Conservation (phyloP, 352 stramenopile species). For the Globisporangium iwayamae region DNA sequence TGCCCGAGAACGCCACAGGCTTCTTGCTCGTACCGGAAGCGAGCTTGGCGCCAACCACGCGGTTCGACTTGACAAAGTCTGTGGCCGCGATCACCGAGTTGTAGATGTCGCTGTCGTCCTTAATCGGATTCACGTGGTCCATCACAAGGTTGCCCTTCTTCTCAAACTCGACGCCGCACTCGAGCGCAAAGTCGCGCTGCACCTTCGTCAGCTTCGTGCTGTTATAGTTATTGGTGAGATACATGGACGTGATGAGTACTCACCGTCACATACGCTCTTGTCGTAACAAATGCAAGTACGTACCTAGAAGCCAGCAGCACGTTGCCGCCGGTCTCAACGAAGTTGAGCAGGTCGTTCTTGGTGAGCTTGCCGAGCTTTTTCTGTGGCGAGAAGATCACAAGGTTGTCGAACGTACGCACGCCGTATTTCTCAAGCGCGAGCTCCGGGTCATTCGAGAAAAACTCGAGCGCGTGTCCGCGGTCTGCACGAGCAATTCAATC, state of each 20-base stretch:
- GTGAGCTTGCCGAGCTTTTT: slow-evolving; percentile 68
- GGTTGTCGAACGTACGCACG: slow-evolving; percentile 86
- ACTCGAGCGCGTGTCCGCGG: slow-evolving; percentile 64
- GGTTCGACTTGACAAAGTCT: slow-evolving; percentile 64
- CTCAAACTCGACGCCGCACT: slow-evolving; percentile 87
- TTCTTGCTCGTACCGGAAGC: slow-evolving; percentile 47
- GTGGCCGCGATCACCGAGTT: slow-evolving; percentile 70
- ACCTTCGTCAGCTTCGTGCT: slow-evolving; percentile 76
- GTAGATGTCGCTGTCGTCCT: slow-evolving; percentile 59
- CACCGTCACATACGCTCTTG: too few species aligned
- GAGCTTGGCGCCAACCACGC: slow-evolving; percentile 51
- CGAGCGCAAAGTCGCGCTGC: slow-evolving; percentile 81
- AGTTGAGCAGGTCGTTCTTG: slow-evolving; percentile 73
- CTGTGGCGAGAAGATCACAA: slow-evolving; percentile 86
- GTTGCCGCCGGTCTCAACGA: slow-evolving; percentile 86
- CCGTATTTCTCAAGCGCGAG: slow-evolving; percentile 80
- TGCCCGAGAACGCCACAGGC: slow-evolving; percentile 67
- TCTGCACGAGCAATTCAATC: slow-evolving; percentile 18
- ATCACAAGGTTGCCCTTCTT: slow-evolving; percentile 87
- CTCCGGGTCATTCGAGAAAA: slow-evolving; percentile 48
- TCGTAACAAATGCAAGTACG: neutral
- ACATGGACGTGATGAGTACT: neutral
- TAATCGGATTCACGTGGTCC: slow-evolving; percentile 79
- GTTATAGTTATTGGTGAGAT: neutral
- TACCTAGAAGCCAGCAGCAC: slow-evolving; percentile 67